Evolutionary conservation across 1,284 basidiomycete species (phyloP).

Genomic region (Cryptococcus sp.): DNA sequence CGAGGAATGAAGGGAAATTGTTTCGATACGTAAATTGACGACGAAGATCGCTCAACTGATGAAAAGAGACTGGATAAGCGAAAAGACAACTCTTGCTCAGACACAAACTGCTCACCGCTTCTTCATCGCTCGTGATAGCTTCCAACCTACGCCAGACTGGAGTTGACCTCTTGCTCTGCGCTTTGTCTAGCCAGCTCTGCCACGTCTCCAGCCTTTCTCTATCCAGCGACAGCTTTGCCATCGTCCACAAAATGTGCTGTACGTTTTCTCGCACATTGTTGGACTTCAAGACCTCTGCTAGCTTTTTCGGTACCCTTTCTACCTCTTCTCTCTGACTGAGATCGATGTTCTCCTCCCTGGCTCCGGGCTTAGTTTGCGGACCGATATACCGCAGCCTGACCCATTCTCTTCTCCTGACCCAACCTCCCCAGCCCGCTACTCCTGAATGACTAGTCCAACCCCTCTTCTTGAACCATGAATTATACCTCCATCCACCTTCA

Average conservation of each 20-base stretch:
- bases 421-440: conserved; percentile 47
- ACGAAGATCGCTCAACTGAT: conserved; percentile 12
- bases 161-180: conserved; percentile 1
- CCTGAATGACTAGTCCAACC: conserved; percentile 45
- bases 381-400: conserved; percentile 36
- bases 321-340: conserved; percentile 2
- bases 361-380: background rate
- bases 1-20: background rate
- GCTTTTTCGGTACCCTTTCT: conserved; percentile 7
- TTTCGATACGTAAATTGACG: conserved; percentile 25
- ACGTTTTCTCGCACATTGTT: conserved; percentile 17
- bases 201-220: conserved; percentile 40
- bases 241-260: conserved; percentile 17
- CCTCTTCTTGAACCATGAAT: conserved; percentile 44
- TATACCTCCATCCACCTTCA: conserved; percentile 53
- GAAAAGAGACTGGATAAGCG: background rate
- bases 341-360: conserved; percentile 1
- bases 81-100: background rate
- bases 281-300: conserved; percentile 14
- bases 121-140: conserved; percentile 20
- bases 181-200: conserved; percentile 32
- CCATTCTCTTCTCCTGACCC: conserved; percentile 52
- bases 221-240: conserved; percentile 34
- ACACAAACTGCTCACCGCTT: conserved; percentile 18
- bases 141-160: conserved; percentile 19